These are phyloP conservation scores for Schizosaccharomyces versatilis DNA, from an alignment of 1,139 yeast genomes.

Conservation along the genomic window DNA sequence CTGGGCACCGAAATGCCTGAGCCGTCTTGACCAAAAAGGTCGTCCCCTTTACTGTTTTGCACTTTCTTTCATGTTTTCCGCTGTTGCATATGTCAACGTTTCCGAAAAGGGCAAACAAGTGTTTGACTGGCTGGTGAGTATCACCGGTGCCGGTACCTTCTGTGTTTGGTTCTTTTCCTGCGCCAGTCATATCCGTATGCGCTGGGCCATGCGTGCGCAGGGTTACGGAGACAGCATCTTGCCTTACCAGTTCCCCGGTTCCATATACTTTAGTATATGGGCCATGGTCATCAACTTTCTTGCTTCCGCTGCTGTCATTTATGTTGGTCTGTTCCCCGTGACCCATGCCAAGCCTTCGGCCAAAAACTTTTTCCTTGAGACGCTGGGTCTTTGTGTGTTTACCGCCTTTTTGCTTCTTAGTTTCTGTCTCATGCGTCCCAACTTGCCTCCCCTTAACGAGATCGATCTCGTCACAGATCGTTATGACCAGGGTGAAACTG, in stretches of 20 bases:
- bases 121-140: conserved; percentile 60
- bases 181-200: conserved; percentile 54
- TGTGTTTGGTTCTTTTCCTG: conserved; percentile 72
- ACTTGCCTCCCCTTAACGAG: not conserved
- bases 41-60: conserved; percentile 29
- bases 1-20: conserved; percentile 48
- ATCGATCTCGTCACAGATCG: not conserved
- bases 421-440: not conserved
- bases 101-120: conserved; percentile 42
- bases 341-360: not conserved
- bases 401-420: not conserved
- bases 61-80: not conserved
- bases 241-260: not conserved
- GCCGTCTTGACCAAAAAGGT: conserved; percentile 51
- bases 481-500: not conserved
- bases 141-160: conserved; percentile 64
- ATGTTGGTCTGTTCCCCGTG: not conserved
- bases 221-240: conserved; percentile 20
- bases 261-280: not conserved
- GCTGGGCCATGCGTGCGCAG: conserved; percentile 45
- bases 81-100: conserved; percentile 38
- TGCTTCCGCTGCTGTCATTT: not conserved
- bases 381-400: not conserved
- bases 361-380: not conserved
- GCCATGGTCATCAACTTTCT: not conserved